Conservation (phyloP, 2,329 filamentous ascomycete genomes). For the Fusarium avenaceum region DNA sequence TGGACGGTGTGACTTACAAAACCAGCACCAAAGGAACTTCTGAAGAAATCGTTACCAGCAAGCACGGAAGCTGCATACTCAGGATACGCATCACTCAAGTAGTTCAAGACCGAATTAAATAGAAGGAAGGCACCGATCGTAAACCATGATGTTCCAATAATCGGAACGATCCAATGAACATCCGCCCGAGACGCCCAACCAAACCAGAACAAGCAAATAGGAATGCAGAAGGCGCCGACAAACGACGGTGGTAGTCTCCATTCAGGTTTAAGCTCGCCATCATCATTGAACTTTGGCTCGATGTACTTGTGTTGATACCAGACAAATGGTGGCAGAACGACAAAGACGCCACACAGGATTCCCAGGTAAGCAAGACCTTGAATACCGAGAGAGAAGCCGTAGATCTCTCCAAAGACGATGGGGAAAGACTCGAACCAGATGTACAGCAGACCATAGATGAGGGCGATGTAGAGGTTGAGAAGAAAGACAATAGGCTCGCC, state of each 20-base stretch:
- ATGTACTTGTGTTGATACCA: slow-evolving; percentile 27
- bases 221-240: slow-evolving; percentile 73
- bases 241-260: slow-evolving; percentile 61
- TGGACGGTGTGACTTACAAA: not conserved
- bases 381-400: slow-evolving; percentile 67
- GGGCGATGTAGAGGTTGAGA: slow-evolving; percentile 56
- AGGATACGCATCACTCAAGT: slow-evolving; percentile 24
- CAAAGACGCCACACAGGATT: slow-evolving; percentile 24
- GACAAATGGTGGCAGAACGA: slow-evolving; percentile 13
- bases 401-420: slow-evolving; percentile 40
- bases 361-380: slow-evolving; percentile 57
- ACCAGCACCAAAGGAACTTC: slow-evolving; percentile 12
- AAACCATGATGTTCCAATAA: slow-evolving; percentile 11
- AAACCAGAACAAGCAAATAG: slow-evolving; percentile 31
- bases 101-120: slow-evolving; percentile 28
- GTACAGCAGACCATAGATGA: slow-evolving; percentile 60
- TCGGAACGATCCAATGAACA: slow-evolving; percentile 21
- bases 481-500: slow-evolving; percentile 61
- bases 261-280: slow-evolving; percentile 5
- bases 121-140: slow-evolving; percentile 1
- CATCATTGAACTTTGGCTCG: slow-evolving; percentile 15
- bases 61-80: slow-evolving; percentile 11
- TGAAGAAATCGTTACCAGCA: slow-evolving; percentile 13
- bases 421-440: slow-evolving; percentile 51
- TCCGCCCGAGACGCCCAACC: slow-evolving; percentile 16